Evolutionary conservation across 2,329 filamentous ascomycete genomes (phyloP).

Genomic region (Apiospora kogelbergensis): DNA sequence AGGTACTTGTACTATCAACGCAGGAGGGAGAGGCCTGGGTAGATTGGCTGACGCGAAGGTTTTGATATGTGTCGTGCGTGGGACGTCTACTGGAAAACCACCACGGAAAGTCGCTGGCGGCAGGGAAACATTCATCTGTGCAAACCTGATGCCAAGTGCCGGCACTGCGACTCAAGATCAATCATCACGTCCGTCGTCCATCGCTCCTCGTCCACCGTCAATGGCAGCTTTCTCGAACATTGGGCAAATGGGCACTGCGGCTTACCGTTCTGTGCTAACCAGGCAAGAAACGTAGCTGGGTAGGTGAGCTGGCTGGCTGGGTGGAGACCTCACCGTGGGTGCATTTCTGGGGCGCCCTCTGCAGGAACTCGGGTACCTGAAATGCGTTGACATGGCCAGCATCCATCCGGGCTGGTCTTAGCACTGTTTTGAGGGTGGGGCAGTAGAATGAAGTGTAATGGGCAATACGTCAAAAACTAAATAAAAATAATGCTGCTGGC

Average conservation of each 20-base stretch:
- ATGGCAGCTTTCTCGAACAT: background rate
- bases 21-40: background rate
- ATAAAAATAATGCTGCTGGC: background rate
- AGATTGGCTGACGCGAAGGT: background rate
- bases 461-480: background rate
- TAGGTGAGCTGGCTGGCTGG: constrained; percentile 3
- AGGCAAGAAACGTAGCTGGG: constrained; percentile 3
- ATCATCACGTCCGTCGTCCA: background rate
- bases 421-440: constrained; percentile 4
- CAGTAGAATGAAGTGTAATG: background rate
- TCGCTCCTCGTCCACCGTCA: too few relatives aligned
- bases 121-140: too few relatives aligned
- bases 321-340: background rate
- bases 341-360: constrained; percentile 2
- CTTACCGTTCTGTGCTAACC: background rate
- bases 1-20: background rate
- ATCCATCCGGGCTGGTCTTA: background rate
- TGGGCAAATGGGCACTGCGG: background rate
- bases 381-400: constrained; percentile 1
- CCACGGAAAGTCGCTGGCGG: background rate
- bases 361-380: constrained; percentile 11
- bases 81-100: background rate
- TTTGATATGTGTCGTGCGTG: constrained; percentile 6
- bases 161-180: background rate
- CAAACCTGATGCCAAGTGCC: background rate